Base-by-base conservation (phyloP, 169 alveolate genomes). In the Cryptosporidium parvum region DNA sequence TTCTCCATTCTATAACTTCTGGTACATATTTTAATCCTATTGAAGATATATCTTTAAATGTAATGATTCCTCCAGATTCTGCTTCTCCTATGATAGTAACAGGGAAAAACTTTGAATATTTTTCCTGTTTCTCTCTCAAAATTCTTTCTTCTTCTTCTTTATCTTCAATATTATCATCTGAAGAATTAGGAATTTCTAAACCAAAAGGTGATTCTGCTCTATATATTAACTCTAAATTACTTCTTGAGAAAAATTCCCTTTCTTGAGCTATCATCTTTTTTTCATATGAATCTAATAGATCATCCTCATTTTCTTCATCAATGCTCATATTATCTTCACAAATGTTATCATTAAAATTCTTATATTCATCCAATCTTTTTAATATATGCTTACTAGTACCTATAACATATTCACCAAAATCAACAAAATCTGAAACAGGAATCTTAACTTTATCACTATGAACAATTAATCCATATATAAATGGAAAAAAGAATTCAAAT, bases 1-100 rank as follows among this genome's bases (percentile, higher is more conserved):
- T 14, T 65, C 89, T 56, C 89, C 89, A 80, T 33, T 80, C 89
- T 26, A 80, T 80, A 23, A 80, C 89, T 58, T 80, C 89, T 23
- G 80, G 69, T 48, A 45, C 59, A 39, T 80, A 80, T 2, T 65
- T 80, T 14, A 35, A 18, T 44, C 89, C 89, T 18, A 80, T 26
- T 26, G 65, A n/a, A n/a, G 89, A 80, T 10, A 80, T 80, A 33
- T 80, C 89, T 18, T 65, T 80, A 52, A 62, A 80, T 26, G 89
- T 80, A 16, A 80, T 80, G 3, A 80, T 61, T 14, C 56, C 62
- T 1, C 89, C 75, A 16, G 75, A 59, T n/a, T 59, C 75, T 23
- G 80, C 59, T n/a, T 80, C 70, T 12, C 89, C 89, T 23, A 26
- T 26, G 12, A 80, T 80, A 12, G 89, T 26, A 14, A 80, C 70